Base-by-base conservation (phyloP, 2,329 filamentous ascomycete species). In the Pseudogymnoascus sp. region DNA sequence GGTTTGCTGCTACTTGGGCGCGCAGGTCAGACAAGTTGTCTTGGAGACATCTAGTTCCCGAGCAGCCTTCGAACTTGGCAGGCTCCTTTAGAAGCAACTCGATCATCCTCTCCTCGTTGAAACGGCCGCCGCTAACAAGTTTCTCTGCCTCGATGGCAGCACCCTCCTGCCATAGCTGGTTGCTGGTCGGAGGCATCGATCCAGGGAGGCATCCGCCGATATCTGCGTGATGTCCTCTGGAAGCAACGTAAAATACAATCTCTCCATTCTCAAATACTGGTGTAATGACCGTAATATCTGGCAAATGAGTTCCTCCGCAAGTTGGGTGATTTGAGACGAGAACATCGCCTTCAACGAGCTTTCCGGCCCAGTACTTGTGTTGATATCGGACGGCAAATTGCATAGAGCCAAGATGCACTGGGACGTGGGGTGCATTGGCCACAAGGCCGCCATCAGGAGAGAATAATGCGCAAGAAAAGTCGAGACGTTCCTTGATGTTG, bases 11-110 rank as follows among this genome's bases (percentile, higher is more conserved):
- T 11, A 95, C 88, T 72, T 96, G 91, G 0, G 91, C 91, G 74
- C 93, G 92, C 42, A 96, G 80, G 72, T 96, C 91, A 61, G 91
- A 93, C 67, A 96, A 80, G 72, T 96, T 96, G 74, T 96, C 91
- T 9, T 84, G 86, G 1, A 96, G 79, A 71, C 90, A 91, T 46
- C 91, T 80, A 0, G 91, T 93, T 1, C 90, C 91, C 62, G 84
- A 87, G 76, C 90, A 95, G 1, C 89, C 91, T 0, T 87, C 85
- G 67, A 89, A 86, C 68, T 88, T 80, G 0, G 89, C 88, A 0
- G 91, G 91, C 66, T 92, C 88, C 13, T 85, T 80, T 62, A 90
- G 84, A 4, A 96, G 79, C 0, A 91, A 77, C 67, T 92, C 83
- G 0, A 82, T 86, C 61, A 95, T 89, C 4, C 88, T 81, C 65